Evolutionary conservation across 768 basidiomycete species (phyloP), one percentile per base, ranked within the genome.

Genomic region (Tubosaeta sp.): DNA sequence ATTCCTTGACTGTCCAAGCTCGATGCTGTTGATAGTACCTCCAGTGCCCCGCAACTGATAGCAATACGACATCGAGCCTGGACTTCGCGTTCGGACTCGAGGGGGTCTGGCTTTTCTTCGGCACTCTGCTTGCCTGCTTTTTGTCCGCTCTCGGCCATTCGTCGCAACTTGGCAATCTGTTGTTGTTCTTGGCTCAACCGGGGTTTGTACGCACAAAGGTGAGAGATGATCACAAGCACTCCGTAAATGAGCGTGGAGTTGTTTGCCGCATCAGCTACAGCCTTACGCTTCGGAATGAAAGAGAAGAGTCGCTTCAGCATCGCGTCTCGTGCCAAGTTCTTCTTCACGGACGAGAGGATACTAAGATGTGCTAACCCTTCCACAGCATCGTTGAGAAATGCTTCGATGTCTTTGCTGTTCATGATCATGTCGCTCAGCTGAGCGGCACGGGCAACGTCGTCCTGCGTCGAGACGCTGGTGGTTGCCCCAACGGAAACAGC

Each of bases 301-400:
- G 77, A 64, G 60, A 85, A 82, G 8, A 86, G 74, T 43, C 71
- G 69, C 45, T 71, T 72, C 41, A 91, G 74, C 64, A 91, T 83
- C 0, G 71, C 16, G 56, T 84, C 76, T 14, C 69, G 71, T 7
- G 84, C 79, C 45, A 94, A 67, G 22, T 58, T 62, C 52, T 87
- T 83, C 62, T 90, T 87, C 51, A 87, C 74, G 2, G 65, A 53
- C 1, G 87, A 74, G 56, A 82, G 77, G 43, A 78, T 71, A 51
- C 83, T 89, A 50, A 92, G 79, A 67, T 94, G 87, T n/a, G 87
- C 89, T 44, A 96, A 71, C 0, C 86, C 91, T 70, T 96, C 94
- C 13, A 94, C 74, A 4, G 83, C 84, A 54, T 92, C 85, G 8
- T 74, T 69, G 14, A 81, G 58, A 12, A 80, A 76, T 19, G 75